Conservation (phyloP, 2,329 filamentous ascomycete genomes). For the Calonectria pseudoturangicola region DNA sequence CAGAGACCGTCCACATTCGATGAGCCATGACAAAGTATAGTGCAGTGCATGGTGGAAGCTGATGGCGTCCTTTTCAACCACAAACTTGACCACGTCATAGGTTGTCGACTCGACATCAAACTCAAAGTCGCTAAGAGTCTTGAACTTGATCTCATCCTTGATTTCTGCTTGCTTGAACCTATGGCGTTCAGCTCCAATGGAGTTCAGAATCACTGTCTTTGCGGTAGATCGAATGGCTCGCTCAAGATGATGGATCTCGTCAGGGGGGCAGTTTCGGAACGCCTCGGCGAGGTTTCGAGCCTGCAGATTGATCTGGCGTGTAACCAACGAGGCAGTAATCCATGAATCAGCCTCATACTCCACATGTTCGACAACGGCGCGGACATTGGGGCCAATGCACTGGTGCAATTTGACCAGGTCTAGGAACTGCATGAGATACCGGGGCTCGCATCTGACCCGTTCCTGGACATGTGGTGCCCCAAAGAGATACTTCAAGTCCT, state of each 20-base stretch:
- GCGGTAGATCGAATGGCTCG: slow-evolving; percentile 84
- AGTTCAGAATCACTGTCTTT: slow-evolving; percentile 90
- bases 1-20: slow-evolving; percentile 90
- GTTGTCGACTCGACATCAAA: slow-evolving; percentile 78
- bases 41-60: slow-evolving; percentile 98
- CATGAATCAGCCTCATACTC: slow-evolving; percentile 99
- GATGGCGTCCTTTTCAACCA: slow-evolving; percentile 91
- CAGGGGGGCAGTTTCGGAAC: slow-evolving; percentile 81
- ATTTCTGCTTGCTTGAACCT: slow-evolving; percentile 92
- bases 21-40: slow-evolving; percentile 95
- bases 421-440: slow-evolving; percentile 95
- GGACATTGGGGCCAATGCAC: slow-evolving; percentile 94
- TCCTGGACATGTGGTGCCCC: slow-evolving; percentile 92
- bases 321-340: slow-evolving; percentile 97
- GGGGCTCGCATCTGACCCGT: slow-evolving; percentile 85
- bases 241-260: slow-evolving; percentile 79
- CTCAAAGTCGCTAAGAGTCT: slow-evolving; percentile 84
- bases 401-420: slow-evolving; percentile 97
- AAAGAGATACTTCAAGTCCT: slow-evolving; percentile 93
- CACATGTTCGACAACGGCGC: slow-evolving; percentile 95
- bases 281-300: slow-evolving; percentile 92
- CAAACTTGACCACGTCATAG: slow-evolving; percentile 87
- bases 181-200: slow-evolving; percentile 89
- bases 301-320: slow-evolving; percentile 93
- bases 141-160: slow-evolving; percentile 90